These are phyloP conservation scores for Ascochyta clinopodiicola DNA, from an alignment of 2,329 filamentous ascomycete genomes.

Conservation along the genomic window DNA sequence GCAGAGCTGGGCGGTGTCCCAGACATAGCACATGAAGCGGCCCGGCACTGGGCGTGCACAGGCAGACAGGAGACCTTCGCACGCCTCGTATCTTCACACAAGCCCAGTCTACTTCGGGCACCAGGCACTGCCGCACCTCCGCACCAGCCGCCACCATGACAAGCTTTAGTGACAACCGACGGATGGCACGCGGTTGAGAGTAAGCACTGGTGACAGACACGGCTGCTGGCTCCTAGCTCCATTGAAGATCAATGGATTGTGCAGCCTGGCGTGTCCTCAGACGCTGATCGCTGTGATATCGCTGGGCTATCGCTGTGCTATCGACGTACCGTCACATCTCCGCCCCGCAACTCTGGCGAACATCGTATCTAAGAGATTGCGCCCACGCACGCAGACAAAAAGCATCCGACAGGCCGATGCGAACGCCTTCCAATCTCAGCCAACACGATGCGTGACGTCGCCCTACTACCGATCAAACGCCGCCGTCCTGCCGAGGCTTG, in stretches of 20 bases:
- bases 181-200: conserved; percentile 4
- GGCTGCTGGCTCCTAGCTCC: neutral
- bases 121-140: conserved; percentile 16
- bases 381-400: neutral
- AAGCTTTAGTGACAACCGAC: conserved; percentile 27
- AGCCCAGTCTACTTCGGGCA: conserved; percentile 5
- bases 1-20: neutral
- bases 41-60: neutral
- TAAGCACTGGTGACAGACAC: conserved; percentile 17
- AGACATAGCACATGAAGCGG: neutral
- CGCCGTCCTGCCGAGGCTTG: conserved; percentile 3
- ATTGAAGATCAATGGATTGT: conserved; percentile 5
- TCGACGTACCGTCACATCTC: neutral
- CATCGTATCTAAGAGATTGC: conserved; percentile 13
- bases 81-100: conserved; percentile 17
- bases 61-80: conserved; percentile 8
- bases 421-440: conserved; percentile 3
- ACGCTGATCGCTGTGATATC: conserved; percentile 9
- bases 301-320: conserved; percentile 6
- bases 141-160: conserved; percentile 8
- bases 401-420: neutral
- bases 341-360: conserved; percentile 7
- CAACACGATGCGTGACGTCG: conserved; percentile 13
- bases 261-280: conserved; percentile 1
- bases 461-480: conserved; percentile 5